Conservation (phyloP, 1,139 yeast genomes). For the Zygoascus hellenicus region DNA sequence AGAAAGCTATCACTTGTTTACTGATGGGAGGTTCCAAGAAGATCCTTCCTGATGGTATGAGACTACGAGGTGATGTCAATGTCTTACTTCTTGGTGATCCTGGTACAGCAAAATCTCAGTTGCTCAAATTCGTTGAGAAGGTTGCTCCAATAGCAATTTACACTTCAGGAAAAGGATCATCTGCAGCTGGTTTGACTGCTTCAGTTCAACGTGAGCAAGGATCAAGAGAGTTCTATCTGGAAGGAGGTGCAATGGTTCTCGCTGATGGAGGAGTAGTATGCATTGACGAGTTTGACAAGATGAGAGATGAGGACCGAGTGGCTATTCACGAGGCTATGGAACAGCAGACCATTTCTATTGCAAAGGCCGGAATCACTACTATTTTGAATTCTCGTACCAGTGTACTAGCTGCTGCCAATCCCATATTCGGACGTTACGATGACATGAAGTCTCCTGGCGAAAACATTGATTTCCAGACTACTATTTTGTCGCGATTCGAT, state of each 20-base stretch:
- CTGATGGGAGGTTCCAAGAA: conserved; percentile 94
- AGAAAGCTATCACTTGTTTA: conserved; percentile 87
- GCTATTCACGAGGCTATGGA: conserved; percentile 99
- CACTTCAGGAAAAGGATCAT: conserved; percentile 98
- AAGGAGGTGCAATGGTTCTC: conserved; percentile 99
- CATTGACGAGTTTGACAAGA: conserved; percentile 97
- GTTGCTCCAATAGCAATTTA: conserved; percentile 92
- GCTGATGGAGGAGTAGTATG: conserved; percentile 99
- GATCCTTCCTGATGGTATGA: conserved; percentile 89
- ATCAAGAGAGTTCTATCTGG: conserved; percentile 87
- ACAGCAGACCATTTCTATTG: conserved; percentile 98
- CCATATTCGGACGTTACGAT: conserved; percentile 93
- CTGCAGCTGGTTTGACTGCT: conserved; percentile 99
- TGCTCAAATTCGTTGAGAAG: conserved; percentile 89
- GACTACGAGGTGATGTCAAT: conserved; percentile 94
- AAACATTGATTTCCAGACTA: conserved; percentile 94
- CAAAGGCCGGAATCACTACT: conserved; percentile 98
- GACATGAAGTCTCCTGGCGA: conserved; percentile 96
- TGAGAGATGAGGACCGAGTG: conserved; percentile 98
- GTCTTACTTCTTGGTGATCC: conserved; percentile 94
- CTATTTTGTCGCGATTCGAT: conserved; percentile 94
- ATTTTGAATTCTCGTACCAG: conserved; percentile 92
- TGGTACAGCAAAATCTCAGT: conserved; percentile 97
- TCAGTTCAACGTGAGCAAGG: conserved; percentile 88
- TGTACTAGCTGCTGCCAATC: conserved; percentile 97